These are phyloP conservation scores for Rheum nobile DNA, from an alignment of 148 eudicot species.

Conservation along the genomic window DNA sequence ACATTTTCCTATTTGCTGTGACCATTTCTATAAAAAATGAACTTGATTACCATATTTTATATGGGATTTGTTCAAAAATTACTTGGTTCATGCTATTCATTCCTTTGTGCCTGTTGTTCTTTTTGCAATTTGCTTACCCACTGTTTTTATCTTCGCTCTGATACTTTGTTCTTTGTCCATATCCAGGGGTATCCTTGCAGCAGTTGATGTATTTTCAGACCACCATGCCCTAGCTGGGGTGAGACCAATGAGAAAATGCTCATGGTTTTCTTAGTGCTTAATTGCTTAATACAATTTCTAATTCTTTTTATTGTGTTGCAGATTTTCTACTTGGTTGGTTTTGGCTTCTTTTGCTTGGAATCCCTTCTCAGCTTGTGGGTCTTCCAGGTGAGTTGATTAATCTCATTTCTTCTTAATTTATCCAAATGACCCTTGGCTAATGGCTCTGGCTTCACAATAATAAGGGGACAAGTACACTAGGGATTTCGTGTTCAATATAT, in stretches of 20 bases:
- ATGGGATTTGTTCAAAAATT: not conserved
- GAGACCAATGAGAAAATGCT: not conserved
- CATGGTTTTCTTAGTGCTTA: not conserved
- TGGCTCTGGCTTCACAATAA: too few relatives aligned
- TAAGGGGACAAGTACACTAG: not conserved
- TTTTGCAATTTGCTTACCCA: not conserved
- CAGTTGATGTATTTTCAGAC: constrained; percentile 64
- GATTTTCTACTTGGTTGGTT: constrained; percentile 87
- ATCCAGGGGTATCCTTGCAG: constrained; percentile 94
- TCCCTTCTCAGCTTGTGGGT: constrained; percentile 95
- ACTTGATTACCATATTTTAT: not conserved
- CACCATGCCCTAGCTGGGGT: constrained; percentile 86
- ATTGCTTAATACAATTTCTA: not conserved
- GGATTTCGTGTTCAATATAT: not conserved
- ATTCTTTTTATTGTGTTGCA: constrained; percentile 22
- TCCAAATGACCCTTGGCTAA: not conserved
- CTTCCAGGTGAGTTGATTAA: constrained; percentile 65
- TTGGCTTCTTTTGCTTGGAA: constrained; percentile 84
- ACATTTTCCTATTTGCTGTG: not conserved
- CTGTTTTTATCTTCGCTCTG: constrained; percentile 2
- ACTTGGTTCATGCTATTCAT: not conserved
- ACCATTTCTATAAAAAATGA: not conserved
- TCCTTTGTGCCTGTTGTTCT: not conserved
- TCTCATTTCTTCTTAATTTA: not conserved
- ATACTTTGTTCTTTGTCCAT: not conserved